These are phyloP conservation scores for Gossypium ekmanianum DNA, from an alignment of 345 rosid species.

Conservation along the genomic window DNA sequence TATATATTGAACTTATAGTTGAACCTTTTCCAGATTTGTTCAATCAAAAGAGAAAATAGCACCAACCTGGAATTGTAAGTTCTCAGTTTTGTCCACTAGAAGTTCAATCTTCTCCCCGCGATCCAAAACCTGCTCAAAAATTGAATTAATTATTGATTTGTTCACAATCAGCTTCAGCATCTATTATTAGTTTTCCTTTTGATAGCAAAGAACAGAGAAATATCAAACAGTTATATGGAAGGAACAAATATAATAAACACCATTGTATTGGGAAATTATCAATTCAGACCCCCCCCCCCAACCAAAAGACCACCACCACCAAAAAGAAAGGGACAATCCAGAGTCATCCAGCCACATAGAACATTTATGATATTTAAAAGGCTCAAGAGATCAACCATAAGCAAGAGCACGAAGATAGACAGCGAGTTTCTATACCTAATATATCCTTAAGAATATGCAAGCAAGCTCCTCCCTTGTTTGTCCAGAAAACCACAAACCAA, in stretches of 20 bases:
- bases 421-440: background rate
- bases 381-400: background rate
- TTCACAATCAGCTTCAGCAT: background rate
- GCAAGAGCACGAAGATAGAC: background rate
- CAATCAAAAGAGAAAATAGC: background rate
- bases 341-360: background rate
- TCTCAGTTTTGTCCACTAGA: conserved; percentile 86
- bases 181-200: background rate
- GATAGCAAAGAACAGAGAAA: background rate
- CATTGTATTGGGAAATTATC: background rate
- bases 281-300: background rate
- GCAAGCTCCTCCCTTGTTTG: background rate
- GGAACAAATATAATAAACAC: background rate
- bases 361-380: background rate
- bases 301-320: background rate
- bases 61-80: conserved; percentile 79
- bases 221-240: background rate
- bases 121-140: conserved; percentile 67
- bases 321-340: background rate
- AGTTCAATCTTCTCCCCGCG: conserved; percentile 96
- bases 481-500: background rate
- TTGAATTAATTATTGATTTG: background rate
- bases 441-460: background rate
- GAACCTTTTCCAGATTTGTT: background rate
- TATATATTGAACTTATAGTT: background rate